phyloP scores from a whole-genome alignment of 2,329 filamentous ascomycete genomes.

The Hymenoscyphus occultus region DNA sequence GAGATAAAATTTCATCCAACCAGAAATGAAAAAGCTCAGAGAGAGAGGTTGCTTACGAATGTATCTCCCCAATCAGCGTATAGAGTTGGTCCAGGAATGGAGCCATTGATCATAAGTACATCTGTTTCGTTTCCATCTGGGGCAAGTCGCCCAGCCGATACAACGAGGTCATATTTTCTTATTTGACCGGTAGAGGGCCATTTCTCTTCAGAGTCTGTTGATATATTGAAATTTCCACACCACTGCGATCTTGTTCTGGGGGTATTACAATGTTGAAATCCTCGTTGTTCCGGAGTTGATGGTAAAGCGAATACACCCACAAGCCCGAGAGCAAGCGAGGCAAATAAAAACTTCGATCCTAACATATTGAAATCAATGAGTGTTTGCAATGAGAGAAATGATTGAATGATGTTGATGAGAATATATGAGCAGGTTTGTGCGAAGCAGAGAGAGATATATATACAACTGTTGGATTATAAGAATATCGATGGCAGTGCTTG shows the following conservation, averaged over 20 bases:
- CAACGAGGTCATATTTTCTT: constrained; percentile 16
- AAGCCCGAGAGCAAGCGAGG: not conserved
- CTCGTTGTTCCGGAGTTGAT: not conserved
- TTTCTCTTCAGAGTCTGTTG: not conserved
- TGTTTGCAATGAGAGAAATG: not conserved
- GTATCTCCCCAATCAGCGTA: constrained; percentile 33
- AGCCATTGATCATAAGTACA: constrained; percentile 44
- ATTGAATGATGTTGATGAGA: not conserved
- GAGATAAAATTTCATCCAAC: not conserved
- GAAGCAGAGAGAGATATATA: not conserved
- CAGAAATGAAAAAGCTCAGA: not conserved
- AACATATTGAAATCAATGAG: constrained; percentile 4
- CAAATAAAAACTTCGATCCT: not conserved
- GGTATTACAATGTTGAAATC: constrained; percentile 1
- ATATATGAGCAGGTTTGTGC: not conserved
- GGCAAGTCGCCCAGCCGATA: constrained; percentile 22
- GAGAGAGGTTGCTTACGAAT: constrained; percentile 34
- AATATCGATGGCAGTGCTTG: not conserved
- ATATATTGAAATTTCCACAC: not conserved
- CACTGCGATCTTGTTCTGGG: not conserved
- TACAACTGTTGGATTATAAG: not conserved
- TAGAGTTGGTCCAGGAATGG: constrained; percentile 33
- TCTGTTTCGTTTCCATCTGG: constrained; percentile 46
- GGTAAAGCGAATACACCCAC: constrained; percentile 1
- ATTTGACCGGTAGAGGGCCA: constrained; percentile 15